Evolutionary conservation across 306 rosid genomes (phyloP).

Genomic region (Spatholobus suberectus): DNA sequence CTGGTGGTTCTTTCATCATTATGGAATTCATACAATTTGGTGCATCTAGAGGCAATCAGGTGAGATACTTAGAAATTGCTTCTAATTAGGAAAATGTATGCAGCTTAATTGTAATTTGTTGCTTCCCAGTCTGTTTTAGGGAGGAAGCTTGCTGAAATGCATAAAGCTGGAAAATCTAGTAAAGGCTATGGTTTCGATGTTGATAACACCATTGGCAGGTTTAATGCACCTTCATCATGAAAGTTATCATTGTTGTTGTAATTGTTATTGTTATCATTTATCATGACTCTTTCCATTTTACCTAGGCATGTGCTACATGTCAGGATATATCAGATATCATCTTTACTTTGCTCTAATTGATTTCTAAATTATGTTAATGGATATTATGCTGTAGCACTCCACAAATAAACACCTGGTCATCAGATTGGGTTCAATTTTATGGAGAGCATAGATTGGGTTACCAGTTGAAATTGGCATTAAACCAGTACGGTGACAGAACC

Average conservation of each 20-base stretch:
- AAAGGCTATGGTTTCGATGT: slow-evolving; percentile 90
- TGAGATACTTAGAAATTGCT: slow-evolving; percentile 44
- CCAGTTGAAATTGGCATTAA: slow-evolving; percentile 75
- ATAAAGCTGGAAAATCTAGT: slow-evolving; percentile 79
- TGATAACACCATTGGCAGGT: slow-evolving; percentile 96
- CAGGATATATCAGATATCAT: neutral
- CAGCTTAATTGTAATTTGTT: slow-evolving; percentile 26
- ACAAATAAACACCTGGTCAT: slow-evolving; percentile 88
- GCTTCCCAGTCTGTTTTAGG: slow-evolving; percentile 76
- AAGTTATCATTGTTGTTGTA: slow-evolving; percentile 5
- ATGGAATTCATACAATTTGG: slow-evolving; percentile 95
- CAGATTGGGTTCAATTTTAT: slow-evolving; percentile 91
- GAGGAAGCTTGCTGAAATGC: slow-evolving; percentile 95
- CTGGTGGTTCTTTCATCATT: slow-evolving; percentile 89
- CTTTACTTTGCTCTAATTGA: slow-evolving; percentile 14
- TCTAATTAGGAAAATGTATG: slow-evolving; percentile 20
- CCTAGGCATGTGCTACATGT: neutral
- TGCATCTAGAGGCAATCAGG: slow-evolving; percentile 80
- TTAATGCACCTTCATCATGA: slow-evolving; percentile 12
- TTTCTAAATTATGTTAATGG: slow-evolving; percentile 16
- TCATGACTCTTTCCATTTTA: neutral
- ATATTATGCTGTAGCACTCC: slow-evolving; percentile 71
- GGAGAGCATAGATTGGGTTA: slow-evolving; percentile 86
- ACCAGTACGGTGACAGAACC: slow-evolving; percentile 69
- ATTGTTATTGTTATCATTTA: neutral